A percentile compares a stretch with the other conserved stretches of the same genome.
Evolutionary conservation across 371 early-diverging fungal species (phyloP).

Genomic region (Syncephalastrum racemosum): DNA sequence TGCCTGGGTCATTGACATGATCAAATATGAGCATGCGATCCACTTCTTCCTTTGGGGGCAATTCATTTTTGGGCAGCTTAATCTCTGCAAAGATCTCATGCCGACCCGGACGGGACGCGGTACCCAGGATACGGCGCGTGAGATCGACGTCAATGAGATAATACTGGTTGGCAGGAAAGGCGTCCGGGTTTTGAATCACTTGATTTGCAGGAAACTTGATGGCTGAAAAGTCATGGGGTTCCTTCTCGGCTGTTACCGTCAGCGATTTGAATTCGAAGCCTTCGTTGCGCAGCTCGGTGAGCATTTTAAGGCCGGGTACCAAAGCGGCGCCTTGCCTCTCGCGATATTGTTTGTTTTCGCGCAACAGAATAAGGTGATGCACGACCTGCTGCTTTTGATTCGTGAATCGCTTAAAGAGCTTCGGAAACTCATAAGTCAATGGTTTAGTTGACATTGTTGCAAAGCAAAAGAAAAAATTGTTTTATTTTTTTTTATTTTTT

Average conservation of each 20-base stretch:
- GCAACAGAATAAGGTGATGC: slow-evolving; percentile 33
- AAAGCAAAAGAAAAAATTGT: slow-evolving; percentile 1
- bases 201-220: slow-evolving; percentile 33
- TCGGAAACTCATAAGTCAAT: slow-evolving; percentile 20
- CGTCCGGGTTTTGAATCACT: slow-evolving; percentile 30
- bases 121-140: slow-evolving; percentile 46
- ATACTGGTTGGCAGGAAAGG: slow-evolving; percentile 35
- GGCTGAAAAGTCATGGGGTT: slow-evolving; percentile 24
- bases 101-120: slow-evolving; percentile 41
- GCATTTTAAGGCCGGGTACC: slow-evolving; percentile 40
- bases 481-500: no score
- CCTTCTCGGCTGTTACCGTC: slow-evolving; percentile 34
- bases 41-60: slow-evolving; percentile 12
- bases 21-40: slow-evolving; percentile 51
- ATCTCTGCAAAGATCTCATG: slow-evolving; percentile 52
- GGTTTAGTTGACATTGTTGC: slow-evolving; percentile 21
- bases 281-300: slow-evolving; percentile 32
- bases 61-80: slow-evolving; percentile 18
- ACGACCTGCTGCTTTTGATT: slow-evolving; percentile 23
- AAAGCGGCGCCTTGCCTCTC: slow-evolving; percentile 23
- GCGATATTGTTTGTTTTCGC: slow-evolving; percentile 39
- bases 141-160: slow-evolving; percentile 41
- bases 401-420: slow-evolving; percentile 23
- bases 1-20: slow-evolving; percentile 56
- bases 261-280: slow-evolving; percentile 30